Conservation (phyloP, 441 rosid species). For the Geranium incanum region DNA sequence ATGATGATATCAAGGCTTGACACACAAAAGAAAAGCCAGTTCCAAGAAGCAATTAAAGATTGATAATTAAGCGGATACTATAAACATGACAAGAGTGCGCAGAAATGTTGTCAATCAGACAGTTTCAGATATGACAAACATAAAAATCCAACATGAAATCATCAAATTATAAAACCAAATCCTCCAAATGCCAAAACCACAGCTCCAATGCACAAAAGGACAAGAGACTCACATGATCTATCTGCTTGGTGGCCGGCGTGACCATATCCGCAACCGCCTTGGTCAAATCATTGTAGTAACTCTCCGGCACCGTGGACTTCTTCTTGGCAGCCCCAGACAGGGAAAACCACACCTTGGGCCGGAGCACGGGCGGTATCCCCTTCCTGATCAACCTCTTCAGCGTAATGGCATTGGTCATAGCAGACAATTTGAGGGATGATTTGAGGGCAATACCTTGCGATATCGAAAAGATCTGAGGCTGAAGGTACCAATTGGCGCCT, state of each 20-base stretch:
- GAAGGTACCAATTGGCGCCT: slow-evolving; percentile 97
- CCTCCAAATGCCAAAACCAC: background rate
- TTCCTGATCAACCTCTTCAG: slow-evolving; percentile 81
- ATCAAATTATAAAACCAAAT: background rate
- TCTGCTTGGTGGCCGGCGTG: slow-evolving; percentile 85
- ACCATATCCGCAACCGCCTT: slow-evolving; percentile 89
- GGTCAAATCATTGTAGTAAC: slow-evolving; percentile 75
- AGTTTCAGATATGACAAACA: background rate
- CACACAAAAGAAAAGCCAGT: background rate
- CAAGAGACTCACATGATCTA: slow-evolving; percentile 73
- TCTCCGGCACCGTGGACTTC: slow-evolving; percentile 94
- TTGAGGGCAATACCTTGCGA: slow-evolving; percentile 71
- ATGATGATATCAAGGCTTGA: too few relatives aligned
- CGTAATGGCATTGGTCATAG: slow-evolving; percentile 70
- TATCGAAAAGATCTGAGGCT: slow-evolving; percentile 52
- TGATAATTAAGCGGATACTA: background rate
- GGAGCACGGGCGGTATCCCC: slow-evolving; percentile 88
- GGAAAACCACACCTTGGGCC: slow-evolving; percentile 97
- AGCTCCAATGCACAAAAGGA: slow-evolving; percentile 9
- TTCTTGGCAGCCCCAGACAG: slow-evolving; percentile 97
- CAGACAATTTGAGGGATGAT: slow-evolving; percentile 70
- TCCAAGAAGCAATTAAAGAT: background rate
- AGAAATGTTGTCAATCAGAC: background rate
- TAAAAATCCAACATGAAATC: background rate
- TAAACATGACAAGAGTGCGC: background rate